Conservation (phyloP, 225 moss, liverwort and hornwort genomes). For the Bryoerythrophyllum caledonicum region DNA sequence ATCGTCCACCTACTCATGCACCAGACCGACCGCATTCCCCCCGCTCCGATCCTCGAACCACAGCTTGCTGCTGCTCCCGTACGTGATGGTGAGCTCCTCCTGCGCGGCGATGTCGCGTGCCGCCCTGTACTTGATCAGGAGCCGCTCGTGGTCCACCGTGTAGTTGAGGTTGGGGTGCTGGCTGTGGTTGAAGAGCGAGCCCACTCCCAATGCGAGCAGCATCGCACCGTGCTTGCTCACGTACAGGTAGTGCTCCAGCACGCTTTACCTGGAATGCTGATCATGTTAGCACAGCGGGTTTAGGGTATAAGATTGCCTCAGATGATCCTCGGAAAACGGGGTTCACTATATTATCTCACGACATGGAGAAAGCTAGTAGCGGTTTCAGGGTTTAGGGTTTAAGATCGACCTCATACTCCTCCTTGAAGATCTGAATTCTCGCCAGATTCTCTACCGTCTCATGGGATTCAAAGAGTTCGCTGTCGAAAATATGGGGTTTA, state of each 20-base stretch:
- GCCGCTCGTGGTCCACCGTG: constrained; percentile 42
- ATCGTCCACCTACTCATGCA: too few relatives aligned
- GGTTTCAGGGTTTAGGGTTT: not conserved
- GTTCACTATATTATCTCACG: too few relatives aligned
- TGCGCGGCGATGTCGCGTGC: constrained; percentile 42
- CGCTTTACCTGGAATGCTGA: constrained; percentile 40
- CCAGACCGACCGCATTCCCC: not conserved
- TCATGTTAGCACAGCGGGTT: too few relatives aligned
- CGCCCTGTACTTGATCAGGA: constrained; percentile 48
- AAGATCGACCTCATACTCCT: too few relatives aligned
- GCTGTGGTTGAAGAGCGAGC: constrained; percentile 68
- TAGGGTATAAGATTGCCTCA: not conserved
- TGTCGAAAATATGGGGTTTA: too few relatives aligned
- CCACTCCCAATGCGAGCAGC: constrained; percentile 59
- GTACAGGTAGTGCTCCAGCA: constrained; percentile 51
- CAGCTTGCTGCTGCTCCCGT: constrained; percentile 49
- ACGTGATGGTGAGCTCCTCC: constrained; percentile 54
- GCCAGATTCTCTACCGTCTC: too few relatives aligned
- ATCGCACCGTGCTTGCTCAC: constrained; percentile 55
- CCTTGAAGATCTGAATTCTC: too few relatives aligned
- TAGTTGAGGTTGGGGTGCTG: constrained; percentile 55
- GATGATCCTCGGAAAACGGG: too few relatives aligned
- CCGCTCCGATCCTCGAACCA: constrained; percentile 56
- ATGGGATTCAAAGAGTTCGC: too few relatives aligned
- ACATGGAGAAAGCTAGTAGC: not conserved